A percentile compares a stretch with the other conserved stretches of the same genome.
Evolutionary conservation across 148 eudicot species (phyloP).

Genomic region (Rhododendron williamsianum): DNA sequence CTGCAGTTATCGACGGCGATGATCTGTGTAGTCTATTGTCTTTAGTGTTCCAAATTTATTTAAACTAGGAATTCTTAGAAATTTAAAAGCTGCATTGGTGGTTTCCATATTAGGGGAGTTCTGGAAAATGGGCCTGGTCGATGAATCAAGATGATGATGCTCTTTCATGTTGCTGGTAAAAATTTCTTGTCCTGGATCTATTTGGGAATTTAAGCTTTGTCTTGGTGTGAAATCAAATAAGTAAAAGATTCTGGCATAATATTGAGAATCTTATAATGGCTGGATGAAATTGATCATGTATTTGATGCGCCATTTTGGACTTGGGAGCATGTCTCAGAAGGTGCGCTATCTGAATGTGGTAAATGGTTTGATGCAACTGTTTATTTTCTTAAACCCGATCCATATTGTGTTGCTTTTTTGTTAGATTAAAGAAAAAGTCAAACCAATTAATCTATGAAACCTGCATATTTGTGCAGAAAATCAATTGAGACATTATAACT

Average conservation of each 20-base stretch:
- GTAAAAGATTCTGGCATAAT: background rate
- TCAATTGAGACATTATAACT: background rate
- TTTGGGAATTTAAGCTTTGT: background rate
- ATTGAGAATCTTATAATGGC: background rate
- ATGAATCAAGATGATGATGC: background rate
- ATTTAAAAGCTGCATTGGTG: background rate
- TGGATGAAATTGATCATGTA: constrained; percentile 1
- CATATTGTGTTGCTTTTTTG: background rate
- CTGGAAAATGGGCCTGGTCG: background rate
- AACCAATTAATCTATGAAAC: background rate
- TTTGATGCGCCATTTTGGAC: background rate
- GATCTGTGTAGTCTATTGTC: background rate
- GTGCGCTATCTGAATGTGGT: background rate
- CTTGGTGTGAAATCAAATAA: background rate
- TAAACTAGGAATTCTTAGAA: background rate
- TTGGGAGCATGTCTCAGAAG: background rate
- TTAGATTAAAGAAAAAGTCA: background rate
- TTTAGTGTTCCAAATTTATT: background rate
- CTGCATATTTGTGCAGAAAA: background rate
- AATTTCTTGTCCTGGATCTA: background rate
- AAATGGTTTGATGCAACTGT: background rate
- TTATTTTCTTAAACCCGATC: background rate
- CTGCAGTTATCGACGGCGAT: background rate
- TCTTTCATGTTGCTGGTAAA: background rate
- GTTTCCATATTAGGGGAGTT: background rate